phyloP scores from a whole-genome alignment of 2,329 filamentous ascomycete species.

The Colletotrichum destructivum region DNA sequence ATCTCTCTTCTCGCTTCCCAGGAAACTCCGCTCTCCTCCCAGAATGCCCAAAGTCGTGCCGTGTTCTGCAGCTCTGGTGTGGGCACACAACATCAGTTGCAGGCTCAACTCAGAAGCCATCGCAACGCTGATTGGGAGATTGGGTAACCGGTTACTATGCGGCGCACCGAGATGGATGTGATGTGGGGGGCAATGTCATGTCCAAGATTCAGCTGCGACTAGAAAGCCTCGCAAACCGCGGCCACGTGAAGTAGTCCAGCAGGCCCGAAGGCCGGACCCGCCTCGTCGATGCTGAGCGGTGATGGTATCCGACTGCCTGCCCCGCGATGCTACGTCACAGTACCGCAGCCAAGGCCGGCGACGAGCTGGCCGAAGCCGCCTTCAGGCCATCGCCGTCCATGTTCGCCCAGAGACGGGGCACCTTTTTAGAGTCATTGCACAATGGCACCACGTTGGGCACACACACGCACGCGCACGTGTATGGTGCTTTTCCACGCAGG shows the following conservation, averaged over 20 bases:
- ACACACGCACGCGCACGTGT: too few relatives aligned
- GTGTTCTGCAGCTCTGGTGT: conserved; percentile 17
- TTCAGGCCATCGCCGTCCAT: conserved; percentile 4
- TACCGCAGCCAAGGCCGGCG: conserved; percentile 24
- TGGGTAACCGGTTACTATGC: not conserved
- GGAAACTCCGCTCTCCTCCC: not conserved
- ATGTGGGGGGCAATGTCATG: conserved; percentile 16
- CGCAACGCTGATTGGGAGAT: conserved; percentile 32
- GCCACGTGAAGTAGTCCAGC: conserved; percentile 32
- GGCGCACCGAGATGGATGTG: conserved; percentile 16
- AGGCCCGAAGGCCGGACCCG: conserved; percentile 26
- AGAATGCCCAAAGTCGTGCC: conserved; percentile 8
- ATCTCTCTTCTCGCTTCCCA: too few relatives aligned
- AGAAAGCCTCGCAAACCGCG: too few relatives aligned
- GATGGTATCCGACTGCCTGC: conserved; percentile 2
- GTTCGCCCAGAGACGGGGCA: not conserved
- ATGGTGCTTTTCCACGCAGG: not conserved
- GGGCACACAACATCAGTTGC: conserved; percentile 29
- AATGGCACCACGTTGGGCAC: conserved; percentile 6
- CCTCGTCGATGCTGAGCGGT: conserved; percentile 20
- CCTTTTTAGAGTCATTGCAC: conserved; percentile 17
- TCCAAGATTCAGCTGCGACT: too few relatives aligned
- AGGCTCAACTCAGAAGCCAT: conserved; percentile 13
- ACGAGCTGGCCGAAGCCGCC: conserved; percentile 23
- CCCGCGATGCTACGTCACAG: conserved; percentile 23